Evolutionary conservation across 164 flowering plant genomes (phyloP), one percentile per base, ranked within the genome.

Genomic region (Macadamia integrifolia): DNA sequence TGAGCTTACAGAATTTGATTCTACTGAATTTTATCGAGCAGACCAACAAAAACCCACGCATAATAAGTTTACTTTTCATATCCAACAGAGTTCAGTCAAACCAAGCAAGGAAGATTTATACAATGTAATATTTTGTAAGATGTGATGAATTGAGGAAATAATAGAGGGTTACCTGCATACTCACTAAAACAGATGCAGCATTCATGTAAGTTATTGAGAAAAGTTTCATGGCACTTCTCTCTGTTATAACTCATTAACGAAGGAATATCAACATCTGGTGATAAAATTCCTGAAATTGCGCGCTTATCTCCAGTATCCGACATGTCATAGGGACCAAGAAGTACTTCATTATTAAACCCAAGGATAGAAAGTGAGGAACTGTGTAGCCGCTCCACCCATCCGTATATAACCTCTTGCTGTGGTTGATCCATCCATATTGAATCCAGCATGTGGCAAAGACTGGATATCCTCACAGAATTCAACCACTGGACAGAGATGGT

Each of bases 341-440:
- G 30, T 18, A 91, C 72, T 69, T 80, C 89, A 56, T 75, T 58
- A 74, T 78, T 82, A 79, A 83, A 79, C 23, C 87, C 91, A 62
- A 89, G 83, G 81, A 79, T 71, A 65, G 90, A 68, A 77, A 93
- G 86, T 12, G 93, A 81, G 60, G 84, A 89, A 71, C 66, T 60
- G 0, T 83, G 86, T 65, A 93, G 75, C 94, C 98, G 91, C 63
- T 93, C 93, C 59, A 77, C 88, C 96, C 98, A 93, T 58, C 78
- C 85, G 77, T 89, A 93, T 69, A 91, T 60, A 64, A 86, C 81
- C 64, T 86, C 89, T 58, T 84, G 87, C 28, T 84, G 85, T 29
- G 74, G 76, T 68, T 84, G 87, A 12, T 87, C 88, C 32, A 28
- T 74, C 94, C 96, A 91, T 43, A 88, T 76, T 6, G 86, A 75